phyloP scores from a whole-genome alignment of 2,329 filamentous ascomycete species.

The Pestalotiopsis fici region DNA sequence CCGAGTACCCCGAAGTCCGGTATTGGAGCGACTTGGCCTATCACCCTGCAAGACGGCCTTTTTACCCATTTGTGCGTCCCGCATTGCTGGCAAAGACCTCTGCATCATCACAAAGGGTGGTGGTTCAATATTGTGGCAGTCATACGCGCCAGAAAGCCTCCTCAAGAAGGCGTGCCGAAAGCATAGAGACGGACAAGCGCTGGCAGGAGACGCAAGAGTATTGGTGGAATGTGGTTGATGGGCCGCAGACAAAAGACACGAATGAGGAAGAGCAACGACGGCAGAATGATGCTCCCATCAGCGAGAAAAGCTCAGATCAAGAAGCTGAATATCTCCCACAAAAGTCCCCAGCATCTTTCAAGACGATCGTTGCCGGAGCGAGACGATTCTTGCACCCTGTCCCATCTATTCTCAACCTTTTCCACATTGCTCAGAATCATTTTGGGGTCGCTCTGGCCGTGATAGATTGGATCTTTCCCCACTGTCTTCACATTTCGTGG shows the following conservation, averaged over 20 bases:
- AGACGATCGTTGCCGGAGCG: no score
- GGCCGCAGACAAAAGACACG: neutral
- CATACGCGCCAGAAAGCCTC: neutral
- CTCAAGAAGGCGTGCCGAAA: neutral
- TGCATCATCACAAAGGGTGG: neutral
- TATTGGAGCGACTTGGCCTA: neutral
- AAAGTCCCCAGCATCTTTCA: no score
- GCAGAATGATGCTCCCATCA: neutral
- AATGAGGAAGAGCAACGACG: neutral
- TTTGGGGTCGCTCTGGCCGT: no score
- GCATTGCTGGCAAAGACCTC: neutral
- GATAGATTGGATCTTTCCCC: no score
- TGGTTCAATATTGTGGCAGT: neutral
- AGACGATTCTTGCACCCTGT: no score
- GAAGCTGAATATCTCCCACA: no score
- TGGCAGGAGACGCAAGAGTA: neutral
- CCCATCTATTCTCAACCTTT: no score
- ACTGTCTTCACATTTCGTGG: no score
- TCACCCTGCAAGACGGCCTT: neutral
- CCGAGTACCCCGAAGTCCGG: neutral
- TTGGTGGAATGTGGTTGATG: neutral
- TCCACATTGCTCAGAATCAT: no score
- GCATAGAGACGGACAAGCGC: neutral
- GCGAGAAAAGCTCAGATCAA: no score
- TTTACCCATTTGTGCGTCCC: neutral